These are phyloP conservation scores for Populus hybrid DNA, from an alignment of 441 rosid genomes.

Conservation along the genomic window DNA sequence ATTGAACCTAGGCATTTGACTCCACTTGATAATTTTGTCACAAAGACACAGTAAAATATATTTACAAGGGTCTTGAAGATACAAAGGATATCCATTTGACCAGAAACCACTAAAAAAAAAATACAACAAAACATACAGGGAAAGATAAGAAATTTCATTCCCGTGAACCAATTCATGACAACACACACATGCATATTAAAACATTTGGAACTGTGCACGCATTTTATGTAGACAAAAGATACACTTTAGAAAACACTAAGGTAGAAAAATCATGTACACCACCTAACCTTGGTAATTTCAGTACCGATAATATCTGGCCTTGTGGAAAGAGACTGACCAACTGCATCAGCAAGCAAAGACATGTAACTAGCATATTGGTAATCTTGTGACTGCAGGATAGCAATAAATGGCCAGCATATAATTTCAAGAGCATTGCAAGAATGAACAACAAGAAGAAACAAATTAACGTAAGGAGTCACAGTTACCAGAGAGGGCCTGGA, in stretches of 20 bases:
- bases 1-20: neutral
- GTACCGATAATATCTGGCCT: constrained; percentile 93
- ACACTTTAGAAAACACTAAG: neutral
- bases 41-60: neutral
- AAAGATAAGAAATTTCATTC: neutral
- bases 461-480: constrained; percentile 1
- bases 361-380: constrained; percentile 33
- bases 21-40: neutral
- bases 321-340: constrained; percentile 96
- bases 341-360: constrained; percentile 65
- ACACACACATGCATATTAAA: neutral
- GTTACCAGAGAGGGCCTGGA: constrained; percentile 6
- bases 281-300: constrained; percentile 84
- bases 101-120: constrained; percentile 14
- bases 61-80: neutral
- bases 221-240: neutral
- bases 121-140: neutral
- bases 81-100: constrained; percentile 1
- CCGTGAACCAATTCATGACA: neutral
- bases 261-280: constrained; percentile 13
- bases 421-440: constrained; percentile 24
- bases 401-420: constrained; percentile 34
- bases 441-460: constrained; percentile 5
- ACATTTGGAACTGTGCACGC: neutral
- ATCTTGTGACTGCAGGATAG: constrained; percentile 36